Evolutionary conservation across 2,329 filamentous ascomycete genomes (phyloP).

Genomic region (Zalaria obscura): DNA sequence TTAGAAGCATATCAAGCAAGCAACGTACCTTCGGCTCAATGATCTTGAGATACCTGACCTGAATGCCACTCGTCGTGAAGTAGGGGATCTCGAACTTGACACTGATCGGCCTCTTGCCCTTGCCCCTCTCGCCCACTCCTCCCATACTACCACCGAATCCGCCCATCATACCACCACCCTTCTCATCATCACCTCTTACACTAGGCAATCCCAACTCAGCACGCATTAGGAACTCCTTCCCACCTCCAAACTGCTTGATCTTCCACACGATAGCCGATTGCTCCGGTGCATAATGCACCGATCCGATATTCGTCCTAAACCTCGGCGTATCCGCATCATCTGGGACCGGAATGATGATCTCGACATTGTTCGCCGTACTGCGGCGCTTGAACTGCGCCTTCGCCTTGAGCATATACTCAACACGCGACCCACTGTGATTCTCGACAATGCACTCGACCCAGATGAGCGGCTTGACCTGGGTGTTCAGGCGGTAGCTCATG

Average conservation of each 20-base stretch:
- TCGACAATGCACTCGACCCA: slow-evolving; percentile 99
- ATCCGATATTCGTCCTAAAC: slow-evolving; percentile 94
- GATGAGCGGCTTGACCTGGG: slow-evolving; percentile 93
- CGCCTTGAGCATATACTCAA: slow-evolving; percentile 98
- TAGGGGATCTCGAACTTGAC: slow-evolving; percentile 99
- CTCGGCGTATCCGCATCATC: slow-evolving; percentile 93
- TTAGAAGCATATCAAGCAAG: slow-evolving; percentile 1
- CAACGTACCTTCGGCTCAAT: slow-evolving; percentile 84
- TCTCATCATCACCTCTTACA: slow-evolving; percentile 88
- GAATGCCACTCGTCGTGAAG: slow-evolving; percentile 98
- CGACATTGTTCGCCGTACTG: slow-evolving; percentile 96
- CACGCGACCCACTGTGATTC: slow-evolving; percentile 83
- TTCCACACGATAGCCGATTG: slow-evolving; percentile 98
- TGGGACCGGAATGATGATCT: slow-evolving; percentile 92
- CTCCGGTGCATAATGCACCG: slow-evolving; percentile 93
- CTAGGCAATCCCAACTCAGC: slow-evolving; percentile 89
- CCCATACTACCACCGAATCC: slow-evolving; percentile 96
- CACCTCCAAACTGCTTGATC: slow-evolving; percentile 98
- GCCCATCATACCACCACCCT: slow-evolving; percentile 92
- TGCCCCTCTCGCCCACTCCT: slow-evolving; percentile 71
- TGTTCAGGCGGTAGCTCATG: slow-evolving; percentile 98
- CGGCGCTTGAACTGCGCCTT: slow-evolving; percentile 96
- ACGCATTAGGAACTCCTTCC: slow-evolving; percentile 97
- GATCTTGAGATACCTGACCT: slow-evolving; percentile 97
- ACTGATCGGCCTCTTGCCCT: slow-evolving; percentile 91